Percentiles rank a stretch among this genome's conserved stretches.
Conservation (phyloP, 2,329 filamentous ascomycete species). For the Amauroascus niger region DNA sequence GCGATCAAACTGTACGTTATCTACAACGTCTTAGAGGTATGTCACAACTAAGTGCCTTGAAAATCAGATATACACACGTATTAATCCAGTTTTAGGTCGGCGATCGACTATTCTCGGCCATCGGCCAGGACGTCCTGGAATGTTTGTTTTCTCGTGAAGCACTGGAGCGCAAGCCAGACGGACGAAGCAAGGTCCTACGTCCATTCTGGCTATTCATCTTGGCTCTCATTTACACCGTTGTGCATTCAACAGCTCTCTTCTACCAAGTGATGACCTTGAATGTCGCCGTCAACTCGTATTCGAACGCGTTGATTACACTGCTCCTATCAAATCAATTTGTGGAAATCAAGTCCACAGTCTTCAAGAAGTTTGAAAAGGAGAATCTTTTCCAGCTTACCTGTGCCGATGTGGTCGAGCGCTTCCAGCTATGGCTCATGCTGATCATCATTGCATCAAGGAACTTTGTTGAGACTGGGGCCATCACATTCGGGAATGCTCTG, state of each 20-base stretch:
- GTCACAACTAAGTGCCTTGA: neutral
- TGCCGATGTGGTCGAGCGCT: conserved; percentile 91
- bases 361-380: conserved; percentile 98
- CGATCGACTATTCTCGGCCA: conserved; percentile 77
- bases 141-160: conserved; percentile 91
- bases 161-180: conserved; percentile 74
- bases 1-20: conserved; percentile 98
- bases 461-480: conserved; percentile 84
- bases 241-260: conserved; percentile 80
- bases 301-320: conserved; percentile 84
- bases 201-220: conserved; percentile 87
- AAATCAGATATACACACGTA: neutral
- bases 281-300: conserved; percentile 97
- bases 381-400: conserved; percentile 95
- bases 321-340: conserved; percentile 97
- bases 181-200: conserved; percentile 79
- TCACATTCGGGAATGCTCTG: conserved; percentile 47
- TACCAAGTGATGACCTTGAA: conserved; percentile 98
- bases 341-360: conserved; percentile 95
- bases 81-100: conserved; percentile 46
- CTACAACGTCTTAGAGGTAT: conserved; percentile 85
- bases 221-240: conserved; percentile 75
- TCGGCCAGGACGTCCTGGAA: conserved; percentile 93
- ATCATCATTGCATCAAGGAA: conserved; percentile 94
- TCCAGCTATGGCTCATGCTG: conserved; percentile 95